Conservation (phyloP, 169 alveolate genomes). For the Plasmodium gaboni region DNA sequence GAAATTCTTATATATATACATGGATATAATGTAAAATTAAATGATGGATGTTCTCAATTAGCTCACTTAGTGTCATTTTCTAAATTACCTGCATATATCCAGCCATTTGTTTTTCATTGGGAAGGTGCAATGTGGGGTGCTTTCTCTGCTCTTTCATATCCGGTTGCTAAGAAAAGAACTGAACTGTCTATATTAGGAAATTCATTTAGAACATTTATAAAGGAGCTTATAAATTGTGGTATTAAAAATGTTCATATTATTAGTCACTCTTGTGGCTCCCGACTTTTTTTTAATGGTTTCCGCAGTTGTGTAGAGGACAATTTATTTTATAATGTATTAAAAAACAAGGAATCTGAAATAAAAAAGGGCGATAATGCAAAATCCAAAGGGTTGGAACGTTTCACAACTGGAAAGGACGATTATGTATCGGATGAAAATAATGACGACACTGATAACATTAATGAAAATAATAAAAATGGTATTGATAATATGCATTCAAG, state of each 20-base stretch:
- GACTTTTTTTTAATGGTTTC: slow-evolving; percentile 86
- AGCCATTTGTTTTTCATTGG: slow-evolving; percentile 90
- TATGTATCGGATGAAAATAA: neutral
- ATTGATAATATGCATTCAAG: neutral
- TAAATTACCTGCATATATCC: slow-evolving; percentile 85
- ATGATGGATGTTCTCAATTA: slow-evolving; percentile 87
- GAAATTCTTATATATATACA: slow-evolving; percentile 90
- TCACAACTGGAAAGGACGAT: neutral
- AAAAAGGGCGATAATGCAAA: neutral
- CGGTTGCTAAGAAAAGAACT: slow-evolving; percentile 79
- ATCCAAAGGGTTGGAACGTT: neutral
- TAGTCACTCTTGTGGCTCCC: slow-evolving; percentile 88
- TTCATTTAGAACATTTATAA: slow-evolving; percentile 79
- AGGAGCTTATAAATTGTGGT: slow-evolving; percentile 79
- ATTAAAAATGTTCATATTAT: slow-evolving; percentile 81
- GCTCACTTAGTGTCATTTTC: slow-evolving; percentile 88
- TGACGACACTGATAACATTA: neutral
- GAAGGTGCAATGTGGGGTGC: slow-evolving; percentile 86
- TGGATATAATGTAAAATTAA: slow-evolving; percentile 90
- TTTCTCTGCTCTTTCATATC: slow-evolving; percentile 84
- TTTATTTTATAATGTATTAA: slow-evolving; percentile 61
- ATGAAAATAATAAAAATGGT: neutral
- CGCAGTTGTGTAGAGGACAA: slow-evolving; percentile 63
- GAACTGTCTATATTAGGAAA: slow-evolving; percentile 79
- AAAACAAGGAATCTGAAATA: slow-evolving; percentile 15